Evolutionary conservation across 1,139 yeast species (phyloP).

Genomic region (Debaryomyces fabryi): DNA sequence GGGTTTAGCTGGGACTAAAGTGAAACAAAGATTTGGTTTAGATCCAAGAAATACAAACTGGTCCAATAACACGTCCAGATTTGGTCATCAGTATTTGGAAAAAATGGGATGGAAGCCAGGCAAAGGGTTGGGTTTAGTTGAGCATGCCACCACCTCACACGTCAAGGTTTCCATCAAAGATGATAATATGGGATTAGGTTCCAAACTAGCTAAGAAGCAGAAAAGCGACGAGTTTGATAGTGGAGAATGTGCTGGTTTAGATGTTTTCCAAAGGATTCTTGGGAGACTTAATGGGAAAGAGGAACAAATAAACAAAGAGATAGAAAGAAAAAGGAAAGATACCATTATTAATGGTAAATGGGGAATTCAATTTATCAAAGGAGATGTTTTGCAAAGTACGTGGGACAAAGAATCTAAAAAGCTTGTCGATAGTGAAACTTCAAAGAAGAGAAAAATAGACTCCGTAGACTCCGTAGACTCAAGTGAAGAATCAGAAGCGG

Average conservation of each 20-base stretch:
- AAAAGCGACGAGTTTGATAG: constrained; percentile 61
- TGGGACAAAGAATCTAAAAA: constrained; percentile 69
- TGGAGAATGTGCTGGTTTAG: constrained; percentile 89
- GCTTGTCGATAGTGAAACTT: constrained; percentile 17
- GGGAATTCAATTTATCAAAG: constrained; percentile 86
- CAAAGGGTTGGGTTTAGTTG: constrained; percentile 74
- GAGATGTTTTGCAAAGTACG: constrained; percentile 80
- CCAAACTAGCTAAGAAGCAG: constrained; percentile 62
- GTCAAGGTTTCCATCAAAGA: constrained; percentile 80
- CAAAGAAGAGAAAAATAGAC: constrained; percentile 6
- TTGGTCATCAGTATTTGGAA: constrained; percentile 84
- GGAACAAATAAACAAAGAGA: constrained; percentile 55
- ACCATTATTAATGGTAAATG: constrained; percentile 74
- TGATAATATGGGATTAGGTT: constrained; percentile 85
- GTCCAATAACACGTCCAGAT: constrained; percentile 84
- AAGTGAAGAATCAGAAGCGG: neutral
- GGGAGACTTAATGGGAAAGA: constrained; percentile 85
- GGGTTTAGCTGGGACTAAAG: constrained; percentile 90
- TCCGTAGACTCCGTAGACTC: neutral
- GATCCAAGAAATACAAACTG: constrained; percentile 96
- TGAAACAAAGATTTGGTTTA: constrained; percentile 81
- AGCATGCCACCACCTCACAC: constrained; percentile 70
- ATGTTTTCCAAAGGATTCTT: constrained; percentile 86
- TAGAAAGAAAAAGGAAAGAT: constrained; percentile 68
- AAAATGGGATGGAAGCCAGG: constrained; percentile 94